Evolutionary conservation across 192 early-diverging fungal species (phyloP).

Genomic region (Gonapodya sp.): DNA sequence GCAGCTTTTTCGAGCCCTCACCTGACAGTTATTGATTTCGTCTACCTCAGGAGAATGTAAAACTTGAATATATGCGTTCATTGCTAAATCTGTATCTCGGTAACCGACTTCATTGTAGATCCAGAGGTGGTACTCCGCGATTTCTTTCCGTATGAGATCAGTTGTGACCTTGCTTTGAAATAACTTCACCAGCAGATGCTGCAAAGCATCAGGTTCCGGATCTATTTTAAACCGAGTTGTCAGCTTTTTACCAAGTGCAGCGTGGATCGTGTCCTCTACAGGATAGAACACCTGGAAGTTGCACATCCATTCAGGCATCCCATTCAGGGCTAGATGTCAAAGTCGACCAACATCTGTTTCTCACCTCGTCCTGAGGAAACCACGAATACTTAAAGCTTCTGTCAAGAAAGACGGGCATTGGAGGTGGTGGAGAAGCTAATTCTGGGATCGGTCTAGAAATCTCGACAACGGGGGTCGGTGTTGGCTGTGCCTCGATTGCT

Average conservation of each 20-base stretch:
- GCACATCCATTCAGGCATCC: too few relatives aligned
- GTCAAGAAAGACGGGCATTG: neutral
- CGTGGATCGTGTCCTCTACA: neutral
- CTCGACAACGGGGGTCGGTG: neutral
- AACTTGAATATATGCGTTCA: neutral
- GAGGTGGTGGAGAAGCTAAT: neutral
- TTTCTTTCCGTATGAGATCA: neutral
- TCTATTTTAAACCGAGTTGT: neutral
- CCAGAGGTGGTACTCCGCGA: neutral
- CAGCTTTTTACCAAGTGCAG: neutral
- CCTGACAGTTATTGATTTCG: too few relatives aligned
- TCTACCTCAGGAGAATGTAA: too few relatives aligned
- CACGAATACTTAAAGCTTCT: neutral
- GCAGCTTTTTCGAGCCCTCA: too few relatives aligned
- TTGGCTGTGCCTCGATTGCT: neutral
- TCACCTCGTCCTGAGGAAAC: neutral
- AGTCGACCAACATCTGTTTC: too few relatives aligned
- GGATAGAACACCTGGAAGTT: neutral
- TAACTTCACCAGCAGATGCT: neutral
- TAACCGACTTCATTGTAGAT: neutral
- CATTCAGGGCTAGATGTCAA: too few relatives aligned
- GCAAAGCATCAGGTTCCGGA: neutral
- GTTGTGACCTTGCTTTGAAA: neutral
- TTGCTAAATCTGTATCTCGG: neutral
- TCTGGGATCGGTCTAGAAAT: neutral